phyloP scores from a whole-genome alignment of 495 filamentous ascomycete genomes.

The Amphirosellinia nigrospora region DNA sequence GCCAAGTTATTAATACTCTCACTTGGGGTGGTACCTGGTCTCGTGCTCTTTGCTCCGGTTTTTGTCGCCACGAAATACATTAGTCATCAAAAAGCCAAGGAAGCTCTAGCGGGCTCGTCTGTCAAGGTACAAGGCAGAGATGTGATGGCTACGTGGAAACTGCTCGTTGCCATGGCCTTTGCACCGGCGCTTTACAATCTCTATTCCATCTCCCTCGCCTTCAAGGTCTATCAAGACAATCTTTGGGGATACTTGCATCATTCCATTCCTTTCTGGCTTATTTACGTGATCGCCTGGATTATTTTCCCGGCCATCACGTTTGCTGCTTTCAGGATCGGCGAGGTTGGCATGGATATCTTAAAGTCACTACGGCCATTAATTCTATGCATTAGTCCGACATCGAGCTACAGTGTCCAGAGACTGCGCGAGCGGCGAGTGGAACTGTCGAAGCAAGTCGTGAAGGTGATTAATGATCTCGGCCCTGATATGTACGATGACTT shows the following conservation, averaged over 20 bases:
- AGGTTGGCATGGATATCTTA: conserved; percentile 96
- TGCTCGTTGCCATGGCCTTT: conserved; percentile 88
- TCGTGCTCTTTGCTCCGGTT: conserved; percentile 86
- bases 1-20: conserved; percentile 76
- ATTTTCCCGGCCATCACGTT: conserved; percentile 91
- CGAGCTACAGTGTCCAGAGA: conserved; percentile 80
- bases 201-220: conserved; percentile 75
- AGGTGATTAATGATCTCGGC: conserved; percentile 91
- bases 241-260: conserved; percentile 79
- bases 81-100: conserved; percentile 86
- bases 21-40: conserved; percentile 83
- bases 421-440: conserved; percentile 75
- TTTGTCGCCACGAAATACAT: conserved; percentile 90
- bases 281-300: conserved; percentile 72
- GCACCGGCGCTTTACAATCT: conserved; percentile 84
- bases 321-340: conserved; percentile 91
- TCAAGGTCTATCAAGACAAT: conserved; percentile 80
- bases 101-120: conserved; percentile 88
- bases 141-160: conserved; percentile 98
- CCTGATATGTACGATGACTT: conserved; percentile 98
- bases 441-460: conserved; percentile 81
- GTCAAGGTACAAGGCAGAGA: conserved; percentile 95
- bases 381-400: conserved; percentile 84
- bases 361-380: conserved; percentile 92
- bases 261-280: conserved; percentile 80